Evolutionary conservation across 2,329 filamentous ascomycete genomes (phyloP), one percentile per base, ranked within the genome.

Genomic region (Juglanconis oblonga): DNA sequence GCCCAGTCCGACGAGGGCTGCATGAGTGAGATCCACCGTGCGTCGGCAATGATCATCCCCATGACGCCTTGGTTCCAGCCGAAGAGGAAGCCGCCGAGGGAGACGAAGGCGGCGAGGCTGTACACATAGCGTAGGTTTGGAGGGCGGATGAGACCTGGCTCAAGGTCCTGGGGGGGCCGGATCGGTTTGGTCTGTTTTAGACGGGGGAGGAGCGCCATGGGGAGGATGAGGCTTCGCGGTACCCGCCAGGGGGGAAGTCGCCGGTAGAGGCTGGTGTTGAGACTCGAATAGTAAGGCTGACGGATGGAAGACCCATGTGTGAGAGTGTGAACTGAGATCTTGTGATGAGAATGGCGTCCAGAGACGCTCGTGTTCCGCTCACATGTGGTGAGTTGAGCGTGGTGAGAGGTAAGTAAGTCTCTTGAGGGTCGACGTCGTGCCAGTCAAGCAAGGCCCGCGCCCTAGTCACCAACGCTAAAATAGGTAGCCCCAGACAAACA

Each of bases 41-140:
- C 68, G 45, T 71, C 70, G 9, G 69, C 69, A 17, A 71, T 68
- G 32, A 71, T 70, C 68, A 71, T 70, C 10, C 67, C 67, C 69
- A 71, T 71, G 24, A 70, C 69, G 11, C 70, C 69, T 44, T 71
- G 69, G 44, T 70, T 66, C 68, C 68, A 71, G 32, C 70, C 70
- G 36, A 71, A 71, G 44, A 72, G 66, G 57, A 72, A 71, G 9
- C 62, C 68, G 9, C 70, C 69, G 33, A 63, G 61, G 31, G 61
- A 63, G 58, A 63, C 61, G 40, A 63, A 63, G 33, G 61, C 61
- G 38, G 69, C 71, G 58, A 71, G 67, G 7, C 64, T 62, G 57
- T 71, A 70, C 24, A 72, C 69, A 62, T 71, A 72, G 14, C 57
- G 57, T 52, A 71, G 65, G 45, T 69, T 68, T 8, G 70, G 62